Evolutionary conservation across 2,329 filamentous ascomycete genomes (phyloP), one percentile per base, ranked within the genome.

Genomic region (Colletotrichum scovillei): DNA sequence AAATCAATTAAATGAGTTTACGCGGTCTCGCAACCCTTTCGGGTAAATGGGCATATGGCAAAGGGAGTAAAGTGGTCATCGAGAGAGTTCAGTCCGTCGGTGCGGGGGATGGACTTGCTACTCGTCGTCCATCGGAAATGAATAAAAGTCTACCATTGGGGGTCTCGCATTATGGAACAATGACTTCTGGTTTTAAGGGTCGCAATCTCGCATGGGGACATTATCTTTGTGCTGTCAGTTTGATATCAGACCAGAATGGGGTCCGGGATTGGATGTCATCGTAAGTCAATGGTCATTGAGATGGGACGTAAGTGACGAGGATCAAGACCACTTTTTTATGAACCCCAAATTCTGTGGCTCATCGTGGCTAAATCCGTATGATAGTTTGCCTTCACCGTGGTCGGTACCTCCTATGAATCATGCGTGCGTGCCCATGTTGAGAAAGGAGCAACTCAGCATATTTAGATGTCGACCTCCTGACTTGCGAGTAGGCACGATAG

Each of bases 221-320:
- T 49, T 30, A 52, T 53, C 57, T 46, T 62, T 55, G 63, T 46
- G 19, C 32, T 38, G 69, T 57, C 63, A 67, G 26, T 72, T 68
- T 24, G 46, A 38, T n/a, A 63, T 52, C 56, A 71, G 64, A 52
- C 64, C 57, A 63, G 22, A 49, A 46, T 14, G 16, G n/a, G 14
- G 35, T 14, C 19, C 57, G 22, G 32, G 4, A 22, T 28, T 35
- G 22, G 28, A 57, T 19, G 35, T 35, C 30, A 22, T 58, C 26
- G 22, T 16, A 22, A 49, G 56, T 24, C n/a, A 12, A 28, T 26
- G 28, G 35, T 32, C 16, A 11, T 16, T 24, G 30, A 49, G 42
- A 49, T n/a, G 42, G 42, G 42, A 49, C 42, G 42, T n/a, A 49
- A n/a, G 19, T 49, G 42, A 49, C 19, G 19, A 49, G 42, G 16